These are phyloP conservation scores for Didymellaceae sp. DNA, from an alignment of 2,329 filamentous ascomycete species.

Conservation along the genomic window DNA sequence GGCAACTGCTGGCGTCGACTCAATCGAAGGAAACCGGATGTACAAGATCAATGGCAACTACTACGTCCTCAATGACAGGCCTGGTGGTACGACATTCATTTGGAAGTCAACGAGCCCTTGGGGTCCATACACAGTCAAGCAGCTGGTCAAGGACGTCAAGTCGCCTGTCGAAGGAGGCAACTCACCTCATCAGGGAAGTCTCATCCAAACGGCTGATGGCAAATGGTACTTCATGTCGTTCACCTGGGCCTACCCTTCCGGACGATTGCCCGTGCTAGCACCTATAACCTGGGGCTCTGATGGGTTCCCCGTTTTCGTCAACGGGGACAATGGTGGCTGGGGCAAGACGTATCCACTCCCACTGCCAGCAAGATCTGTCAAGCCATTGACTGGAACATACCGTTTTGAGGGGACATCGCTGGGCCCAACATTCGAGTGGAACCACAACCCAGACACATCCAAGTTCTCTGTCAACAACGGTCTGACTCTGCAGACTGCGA, in stretches of 20 bases:
- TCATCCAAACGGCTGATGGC: constrained; percentile 57
- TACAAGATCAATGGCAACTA: constrained; percentile 62
- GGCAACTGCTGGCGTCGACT: constrained; percentile 15
- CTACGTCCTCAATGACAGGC: constrained; percentile 58
- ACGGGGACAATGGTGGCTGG: constrained; percentile 52
- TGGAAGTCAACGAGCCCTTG: constrained; percentile 56
- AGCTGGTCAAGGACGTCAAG: constrained; percentile 49
- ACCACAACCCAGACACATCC: constrained; percentile 61
- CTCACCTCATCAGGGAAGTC: constrained; percentile 59
- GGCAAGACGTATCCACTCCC: constrained; percentile 47
- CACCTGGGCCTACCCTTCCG: constrained; percentile 59
- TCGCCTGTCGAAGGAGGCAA: constrained; percentile 52
- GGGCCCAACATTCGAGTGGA: constrained; percentile 61
- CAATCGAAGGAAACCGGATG: constrained; percentile 58
- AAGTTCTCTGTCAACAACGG: constrained; percentile 52
- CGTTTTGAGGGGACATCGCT: constrained; percentile 53
- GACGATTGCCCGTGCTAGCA: constrained; percentile 62
- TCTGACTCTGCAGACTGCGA: constrained; percentile 55
- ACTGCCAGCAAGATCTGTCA: constrained; percentile 17
- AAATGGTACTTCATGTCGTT: constrained; percentile 67
- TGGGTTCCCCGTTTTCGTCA: constrained; percentile 55
- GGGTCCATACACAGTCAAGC: constrained; percentile 58
- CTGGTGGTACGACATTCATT: constrained; percentile 53
- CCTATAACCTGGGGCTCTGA: constrained; percentile 59
- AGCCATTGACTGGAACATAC: constrained; percentile 49